Conservation (phyloP, 768 basidiomycete genomes). For the Boletus sp. region DNA sequence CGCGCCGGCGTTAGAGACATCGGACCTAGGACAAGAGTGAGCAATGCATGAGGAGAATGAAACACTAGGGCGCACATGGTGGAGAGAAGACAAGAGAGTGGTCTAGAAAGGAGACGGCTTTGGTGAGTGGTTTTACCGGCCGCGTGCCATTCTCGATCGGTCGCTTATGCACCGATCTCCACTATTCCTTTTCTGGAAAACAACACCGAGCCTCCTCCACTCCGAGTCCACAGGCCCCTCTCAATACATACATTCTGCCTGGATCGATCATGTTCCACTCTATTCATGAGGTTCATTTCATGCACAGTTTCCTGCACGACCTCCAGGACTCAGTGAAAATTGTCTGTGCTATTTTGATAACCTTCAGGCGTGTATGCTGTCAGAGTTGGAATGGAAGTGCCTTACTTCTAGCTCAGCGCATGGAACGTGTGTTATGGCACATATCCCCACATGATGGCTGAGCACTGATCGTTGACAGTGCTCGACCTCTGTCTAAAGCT, state of each 20-base stretch:
- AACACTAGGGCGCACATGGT: conserved; percentile 18
- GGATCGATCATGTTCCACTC: not conserved
- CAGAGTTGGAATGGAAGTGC: conserved; percentile 7
- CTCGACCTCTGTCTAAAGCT: too few species aligned
- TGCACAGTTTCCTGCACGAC: not conserved
- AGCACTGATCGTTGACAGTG: too few species aligned
- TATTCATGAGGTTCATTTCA: not conserved
- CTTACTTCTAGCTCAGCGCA: conserved; percentile 14
- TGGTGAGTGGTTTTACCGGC: not conserved
- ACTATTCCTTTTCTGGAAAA: conserved; percentile 11
- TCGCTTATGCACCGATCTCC: conserved; percentile 4
- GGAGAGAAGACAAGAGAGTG: conserved; percentile 17
- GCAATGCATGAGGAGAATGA: not conserved
- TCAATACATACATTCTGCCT: not conserved
- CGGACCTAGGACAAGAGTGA: conserved; percentile 34
- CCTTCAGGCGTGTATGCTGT: not conserved
- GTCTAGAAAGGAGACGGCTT: conserved; percentile 7
- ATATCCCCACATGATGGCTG: not conserved
- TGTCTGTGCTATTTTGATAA: not conserved
- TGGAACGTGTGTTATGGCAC: not conserved
- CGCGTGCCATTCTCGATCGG: conserved; percentile 10
- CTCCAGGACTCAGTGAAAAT: not conserved
- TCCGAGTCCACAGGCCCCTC: not conserved
- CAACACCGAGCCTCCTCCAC: not conserved
- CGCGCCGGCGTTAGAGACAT: conserved; percentile 41